phyloP scores from a whole-genome alignment of 192 early-diverging fungal species.

The Lobosporangium transversale region DNA sequence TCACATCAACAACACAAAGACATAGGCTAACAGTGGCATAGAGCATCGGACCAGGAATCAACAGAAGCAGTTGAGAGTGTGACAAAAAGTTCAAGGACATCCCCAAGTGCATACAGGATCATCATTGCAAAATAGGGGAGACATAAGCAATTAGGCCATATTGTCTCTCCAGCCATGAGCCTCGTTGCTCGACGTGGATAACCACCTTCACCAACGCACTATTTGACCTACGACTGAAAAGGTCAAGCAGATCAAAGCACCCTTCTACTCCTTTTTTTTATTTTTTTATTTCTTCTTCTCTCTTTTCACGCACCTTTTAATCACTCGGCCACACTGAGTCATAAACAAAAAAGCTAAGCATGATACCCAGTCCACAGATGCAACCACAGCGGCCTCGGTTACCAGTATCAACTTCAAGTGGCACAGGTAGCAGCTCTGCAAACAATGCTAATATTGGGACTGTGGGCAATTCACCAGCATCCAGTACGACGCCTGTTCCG shows the following conservation, averaged over 20 bases:
- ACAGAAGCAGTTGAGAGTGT: too few relatives aligned
- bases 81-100: too few relatives aligned
- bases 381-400: constrained; percentile 35
- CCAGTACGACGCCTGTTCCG: constrained; percentile 7
- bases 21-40: too few relatives aligned
- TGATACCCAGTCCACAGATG: constrained; percentile 39
- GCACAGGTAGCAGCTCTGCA: constrained; percentile 9
- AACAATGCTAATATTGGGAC: constrained; percentile 10
- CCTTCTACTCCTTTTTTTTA: too few relatives aligned
- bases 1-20: too few relatives aligned
- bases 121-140: neutral
- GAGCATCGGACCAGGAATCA: too few relatives aligned
- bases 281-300: neutral
- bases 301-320: neutral
- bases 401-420: constrained; percentile 9
- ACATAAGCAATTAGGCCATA: neutral
- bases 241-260: constrained; percentile 3
- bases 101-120: neutral
- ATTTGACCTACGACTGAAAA: neutral
- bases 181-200: constrained; percentile 22
- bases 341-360: neutral
- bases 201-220: neutral
- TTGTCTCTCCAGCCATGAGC: constrained; percentile 24
- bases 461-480: neutral
- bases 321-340: neutral